A percentile compares a stretch with the other conserved stretches of the same genome.
Evolutionary conservation across 139 green algal species (phyloP).

Genomic region (Haematococcus sp.): DNA sequence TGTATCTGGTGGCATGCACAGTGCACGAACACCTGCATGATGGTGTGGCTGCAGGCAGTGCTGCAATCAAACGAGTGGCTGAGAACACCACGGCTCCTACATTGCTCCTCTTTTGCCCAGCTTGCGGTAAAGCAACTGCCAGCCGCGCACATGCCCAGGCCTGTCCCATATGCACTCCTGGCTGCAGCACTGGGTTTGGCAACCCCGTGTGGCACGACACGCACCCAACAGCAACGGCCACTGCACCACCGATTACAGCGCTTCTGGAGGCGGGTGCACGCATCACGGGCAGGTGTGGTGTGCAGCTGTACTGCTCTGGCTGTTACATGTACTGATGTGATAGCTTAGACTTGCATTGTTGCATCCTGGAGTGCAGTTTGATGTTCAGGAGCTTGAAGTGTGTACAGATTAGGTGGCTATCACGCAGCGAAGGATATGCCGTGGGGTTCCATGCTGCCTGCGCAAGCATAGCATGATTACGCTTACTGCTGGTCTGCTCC

Average conservation of each 20-base stretch:
- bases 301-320: too few relatives aligned
- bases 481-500: background rate
- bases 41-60: too few relatives aligned
- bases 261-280: conserved; percentile 74
- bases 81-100: background rate
- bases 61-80: background rate
- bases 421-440: too few relatives aligned
- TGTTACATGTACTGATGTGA: background rate
- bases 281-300: conserved; percentile 53
- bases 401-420: too few relatives aligned
- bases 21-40: background rate
- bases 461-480: background rate
- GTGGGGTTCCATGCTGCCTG: too few relatives aligned
- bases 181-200: conserved; percentile 66
- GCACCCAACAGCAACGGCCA: conserved; percentile 50
- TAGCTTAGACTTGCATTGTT: background rate
- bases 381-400: too few relatives aligned
- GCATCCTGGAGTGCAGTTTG: too few relatives aligned
- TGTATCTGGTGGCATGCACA: background rate
- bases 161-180: background rate
- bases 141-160: conserved; percentile 18
- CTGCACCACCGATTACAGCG: conserved; percentile 62
- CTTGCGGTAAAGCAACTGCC: background rate
- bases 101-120: conserved; percentile 14
- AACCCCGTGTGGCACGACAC: conserved; percentile 75